These are phyloP conservation scores for Cladosporium velox DNA, from an alignment of 2,329 filamentous ascomycete genomes.

Conservation along the genomic window DNA sequence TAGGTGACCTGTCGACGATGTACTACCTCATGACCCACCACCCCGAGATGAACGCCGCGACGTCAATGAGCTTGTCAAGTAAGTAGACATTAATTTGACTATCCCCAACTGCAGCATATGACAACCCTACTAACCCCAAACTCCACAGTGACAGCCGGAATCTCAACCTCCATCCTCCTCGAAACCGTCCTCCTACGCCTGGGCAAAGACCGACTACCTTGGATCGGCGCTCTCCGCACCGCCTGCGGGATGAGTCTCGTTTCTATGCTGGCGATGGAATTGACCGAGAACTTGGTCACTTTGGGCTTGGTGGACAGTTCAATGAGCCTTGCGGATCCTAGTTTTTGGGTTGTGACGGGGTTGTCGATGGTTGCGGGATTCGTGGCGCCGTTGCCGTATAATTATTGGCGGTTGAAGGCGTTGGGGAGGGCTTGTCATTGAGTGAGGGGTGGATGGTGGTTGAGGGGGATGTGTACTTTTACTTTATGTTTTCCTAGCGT, in stretches of 20 bases:
- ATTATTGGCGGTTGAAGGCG: constrained; percentile 16
- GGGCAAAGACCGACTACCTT: constrained; percentile 4
- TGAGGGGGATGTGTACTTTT: neutral
- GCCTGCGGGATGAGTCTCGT: constrained; percentile 16
- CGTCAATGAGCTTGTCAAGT: constrained; percentile 10
- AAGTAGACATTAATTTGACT: neutral
- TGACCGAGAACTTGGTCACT: constrained; percentile 13
- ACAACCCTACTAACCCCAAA: neutral
- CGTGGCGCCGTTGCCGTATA: constrained; percentile 14
- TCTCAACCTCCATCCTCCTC: constrained; percentile 8
- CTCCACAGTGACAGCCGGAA: constrained; percentile 7
- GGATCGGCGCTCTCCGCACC: neutral
- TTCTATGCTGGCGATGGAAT: constrained; percentile 17
- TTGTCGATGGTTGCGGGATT: constrained; percentile 12
- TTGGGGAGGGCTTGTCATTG: constrained; percentile 16
- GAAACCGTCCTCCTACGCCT: constrained; percentile 11
- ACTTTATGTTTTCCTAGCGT: neutral
- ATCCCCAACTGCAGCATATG: neutral
- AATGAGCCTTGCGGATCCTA: neutral
- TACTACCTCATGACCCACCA: constrained; percentile 15
- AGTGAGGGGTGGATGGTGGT: neutral
- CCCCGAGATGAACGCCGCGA: constrained; percentile 5
- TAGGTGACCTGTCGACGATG: constrained; percentile 15
- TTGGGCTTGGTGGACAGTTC: neutral
- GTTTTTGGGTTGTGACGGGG: constrained; percentile 5